A percentile compares a stretch with the other conserved stretches of the same genome.
These are phyloP conservation scores for Tolypocladium nubicola DNA, from an alignment of 2,329 filamentous ascomycete genomes.

Conservation along the genomic window DNA sequence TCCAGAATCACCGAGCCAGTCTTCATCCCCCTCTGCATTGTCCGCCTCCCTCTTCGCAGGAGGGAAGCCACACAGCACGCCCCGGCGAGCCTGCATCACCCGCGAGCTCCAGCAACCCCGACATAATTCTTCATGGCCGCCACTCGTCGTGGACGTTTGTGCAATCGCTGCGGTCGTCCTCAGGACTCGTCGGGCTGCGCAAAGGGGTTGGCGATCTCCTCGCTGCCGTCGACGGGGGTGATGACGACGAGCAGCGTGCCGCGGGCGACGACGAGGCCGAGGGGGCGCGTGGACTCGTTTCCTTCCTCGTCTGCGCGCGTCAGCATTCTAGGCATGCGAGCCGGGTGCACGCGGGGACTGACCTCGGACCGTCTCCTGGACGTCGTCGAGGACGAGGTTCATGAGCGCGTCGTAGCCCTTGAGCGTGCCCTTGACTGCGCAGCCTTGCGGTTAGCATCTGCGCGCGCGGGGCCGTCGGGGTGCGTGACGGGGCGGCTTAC, in stretches of 20 bases:
- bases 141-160: not conserved
- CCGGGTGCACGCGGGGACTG: conserved; percentile 15
- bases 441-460: not conserved
- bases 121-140: not conserved
- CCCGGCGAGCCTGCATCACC: not conserved
- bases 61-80: not conserved
- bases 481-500: conserved; percentile 35
- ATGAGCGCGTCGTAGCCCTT: conserved; percentile 97
- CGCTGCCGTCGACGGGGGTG: conserved; percentile 86
- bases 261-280: conserved; percentile 81
- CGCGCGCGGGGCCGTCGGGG: not conserved
- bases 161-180: conserved; percentile 7
- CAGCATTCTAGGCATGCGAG: not conserved
- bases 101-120: not conserved
- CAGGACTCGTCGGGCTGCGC: conserved; percentile 58
- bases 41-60: not conserved
- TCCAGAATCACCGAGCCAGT: not conserved
- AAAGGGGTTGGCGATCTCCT: conserved; percentile 94
- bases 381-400: conserved; percentile 94
- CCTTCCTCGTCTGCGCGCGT: conserved; percentile 70
- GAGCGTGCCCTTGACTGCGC: conserved; percentile 48
- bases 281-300: conserved; percentile 68
- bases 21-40: not conserved
- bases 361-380: conserved; percentile 85
- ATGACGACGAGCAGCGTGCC: conserved; percentile 90